Percentiles rank a stretch among this genome's conserved stretches.
These are phyloP conservation scores for Rhizodiscina lignyota DNA, from an alignment of 495 filamentous ascomycete genomes.

Conservation along the genomic window DNA sequence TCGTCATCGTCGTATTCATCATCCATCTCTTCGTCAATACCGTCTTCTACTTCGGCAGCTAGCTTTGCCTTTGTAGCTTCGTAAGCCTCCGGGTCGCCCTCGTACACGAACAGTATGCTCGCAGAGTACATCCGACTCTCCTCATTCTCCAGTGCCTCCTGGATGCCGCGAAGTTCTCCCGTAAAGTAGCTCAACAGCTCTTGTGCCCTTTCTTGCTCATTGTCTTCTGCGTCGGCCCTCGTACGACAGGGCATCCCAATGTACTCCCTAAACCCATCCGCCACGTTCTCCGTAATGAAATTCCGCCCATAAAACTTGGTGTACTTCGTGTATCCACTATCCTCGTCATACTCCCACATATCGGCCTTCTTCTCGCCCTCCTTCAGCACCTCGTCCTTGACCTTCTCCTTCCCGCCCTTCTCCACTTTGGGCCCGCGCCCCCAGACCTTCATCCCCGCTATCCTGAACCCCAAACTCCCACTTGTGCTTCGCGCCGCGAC, in stretches of 20 bases:
- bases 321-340: slow-evolving; percentile 53
- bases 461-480: slow-evolving; percentile 62
- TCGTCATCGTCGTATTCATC: slow-evolving; percentile 53
- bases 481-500: slow-evolving; percentile 68
- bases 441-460: slow-evolving; percentile 91
- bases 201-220: no score
- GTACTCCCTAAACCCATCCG: slow-evolving; percentile 58
- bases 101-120: slow-evolving; percentile 79
- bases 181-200: slow-evolving; percentile 46
- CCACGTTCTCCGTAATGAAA: slow-evolving; percentile 54
- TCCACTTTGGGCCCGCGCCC: slow-evolving; percentile 25
- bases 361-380: slow-evolving; percentile 8
- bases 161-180: slow-evolving; percentile 46
- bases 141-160: slow-evolving; percentile 47
- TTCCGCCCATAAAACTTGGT: slow-evolving; percentile 76
- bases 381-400: slow-evolving; percentile 26
- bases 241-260: slow-evolving; percentile 34
- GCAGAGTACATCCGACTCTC: slow-evolving; percentile 92
- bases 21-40: slow-evolving; percentile 34
- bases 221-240: slow-evolving; percentile 16
- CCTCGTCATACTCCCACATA: slow-evolving; percentile 21
- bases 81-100: slow-evolving; percentile 56
- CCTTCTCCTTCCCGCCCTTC: slow-evolving; percentile 19
- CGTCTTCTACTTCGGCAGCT: slow-evolving; percentile 20
- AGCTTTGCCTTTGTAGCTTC: slow-evolving; percentile 38